Evolutionary conservation across 2,329 filamentous ascomycete species (phyloP), one percentile per base, ranked within the genome.

Genomic region (Cercospora citrullina): DNA sequence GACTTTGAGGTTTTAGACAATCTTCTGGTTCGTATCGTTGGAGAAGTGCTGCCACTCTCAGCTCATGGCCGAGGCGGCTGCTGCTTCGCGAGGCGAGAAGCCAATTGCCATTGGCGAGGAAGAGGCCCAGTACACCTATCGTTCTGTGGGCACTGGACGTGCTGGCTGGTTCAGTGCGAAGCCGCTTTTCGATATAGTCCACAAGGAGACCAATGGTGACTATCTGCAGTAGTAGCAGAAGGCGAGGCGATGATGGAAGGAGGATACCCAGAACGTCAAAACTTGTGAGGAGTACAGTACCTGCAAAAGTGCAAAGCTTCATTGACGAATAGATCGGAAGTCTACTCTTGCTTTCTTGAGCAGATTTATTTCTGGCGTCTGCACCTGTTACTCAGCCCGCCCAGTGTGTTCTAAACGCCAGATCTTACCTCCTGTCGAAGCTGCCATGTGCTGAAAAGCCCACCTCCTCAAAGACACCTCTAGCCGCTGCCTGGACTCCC

Each of bases 151-250:
- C 0, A 85, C 82, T 0, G 82, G 85, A 16, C 75, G 77, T 36
- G 88, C 87, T 0, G 90, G 90, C 0, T 92, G 86, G 83, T 93
- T 93, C 75, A 88, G 85, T 73, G 90, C 88, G 5, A 89, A 89
- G 80, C 90, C 90, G 16, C 73, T 89, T 70, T 93, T 93, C 80
- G 90, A 92, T 80, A 79, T 91, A 48, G 86, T 90, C 69, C 85
- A 89, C 73, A 84, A 85, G 75, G 87, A 90, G 79, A 86, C 84
- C 2, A 80, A 80, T 23, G 86, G 85, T 1, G 84, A 85, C 10
- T 88, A 88, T 76, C 74, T 88, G 71, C 73, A 78, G 72, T 79
- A 72, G 64, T 58, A 12, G 5, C 30, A 2, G 18, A n/a, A 28
- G 5, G 42, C 10, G 14, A 28, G 48, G 14, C 7, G 0, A 42